Evolutionary conservation across 352 stramenopile genomes (phyloP), one percentile per base, ranked within the genome.

Genomic region (Phytophthora europaea): DNA sequence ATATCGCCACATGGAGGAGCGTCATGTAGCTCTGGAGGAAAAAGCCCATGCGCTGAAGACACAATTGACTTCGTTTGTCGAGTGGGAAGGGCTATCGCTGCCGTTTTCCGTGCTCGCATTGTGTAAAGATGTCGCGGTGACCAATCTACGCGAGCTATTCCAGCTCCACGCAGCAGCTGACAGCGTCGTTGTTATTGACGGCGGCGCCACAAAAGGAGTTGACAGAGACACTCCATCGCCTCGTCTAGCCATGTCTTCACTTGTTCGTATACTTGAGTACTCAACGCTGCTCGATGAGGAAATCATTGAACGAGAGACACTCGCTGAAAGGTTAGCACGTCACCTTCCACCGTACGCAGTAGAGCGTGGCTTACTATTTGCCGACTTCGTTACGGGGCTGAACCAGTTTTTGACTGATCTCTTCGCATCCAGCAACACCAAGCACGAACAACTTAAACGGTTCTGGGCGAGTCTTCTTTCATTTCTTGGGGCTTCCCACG

Each of bases 381-480:
- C 75, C 28, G 86, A 93, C 36, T 93, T 92, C 53, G 60, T 93
- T 4, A 67, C 56, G 7, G 79, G 75, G 16, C n/a, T 92, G 20
- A 80, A 85, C 53, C 69, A 79, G 15, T 67, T 91, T 18, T 43
- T 88, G 16, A 81, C 65, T 4, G 75, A 87, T 7, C 53, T 81
- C 9, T 80, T 89, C 33, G 54, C 61, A 26, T 47, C 60, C 16
- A 81, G 67, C 48, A 65, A 70, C 20, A 72, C 67, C 38, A 81
- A 80, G 38, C 69, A 73, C 20, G 75, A 85, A 9, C 72, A 83
- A 47, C 54, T 79, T 9, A 89, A 87, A 65, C 63, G 63, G 9
- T 90, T 93, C 55, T 93, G 86, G 86, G 68, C 75, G 5, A 84
- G 75, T 34, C 66, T 92, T 0, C 57, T 93, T 6, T 73, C 65